These are phyloP conservation scores for Anthracocystis setariae DNA, from an alignment of 1,284 basidiomycete genomes.

Conservation along the genomic window DNA sequence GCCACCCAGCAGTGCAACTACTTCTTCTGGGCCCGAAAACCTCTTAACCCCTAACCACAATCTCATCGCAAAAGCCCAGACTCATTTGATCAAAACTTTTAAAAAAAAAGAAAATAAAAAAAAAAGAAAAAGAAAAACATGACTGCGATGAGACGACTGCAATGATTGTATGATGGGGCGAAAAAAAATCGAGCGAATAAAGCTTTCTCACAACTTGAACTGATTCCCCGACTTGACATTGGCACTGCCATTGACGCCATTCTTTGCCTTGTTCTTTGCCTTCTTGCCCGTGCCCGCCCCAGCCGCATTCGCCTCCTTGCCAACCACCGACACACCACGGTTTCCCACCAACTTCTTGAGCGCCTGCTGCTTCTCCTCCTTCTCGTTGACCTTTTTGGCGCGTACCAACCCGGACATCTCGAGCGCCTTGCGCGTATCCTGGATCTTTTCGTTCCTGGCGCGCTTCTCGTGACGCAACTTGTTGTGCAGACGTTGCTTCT, in stretches of 20 bases:
- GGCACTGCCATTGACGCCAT: constrained; percentile 5
- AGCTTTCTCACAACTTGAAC: constrained; percentile 31
- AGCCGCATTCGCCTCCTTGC: constrained; percentile 31
- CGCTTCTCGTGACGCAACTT: constrained; percentile 74
- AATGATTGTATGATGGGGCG: too few species aligned
- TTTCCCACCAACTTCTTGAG: constrained; percentile 64
- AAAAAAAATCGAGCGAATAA: too few species aligned
- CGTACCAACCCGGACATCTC: constrained; percentile 72
- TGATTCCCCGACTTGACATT: constrained; percentile 22
- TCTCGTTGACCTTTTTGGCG: constrained; percentile 39
- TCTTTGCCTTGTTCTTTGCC: constrained; percentile 23
- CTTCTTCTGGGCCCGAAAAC: constrained; percentile 65
- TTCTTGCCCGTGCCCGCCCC: constrained; percentile 35
- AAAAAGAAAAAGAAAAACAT: neutral
- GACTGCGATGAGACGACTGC: too few species aligned
- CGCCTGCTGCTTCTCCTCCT: constrained; percentile 64
- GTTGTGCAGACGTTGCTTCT: constrained; percentile 74
- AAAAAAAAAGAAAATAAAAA: neutral
- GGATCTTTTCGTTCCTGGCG: constrained; percentile 76
- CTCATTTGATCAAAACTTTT: too few species aligned
- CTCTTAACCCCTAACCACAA: constrained; percentile 22
- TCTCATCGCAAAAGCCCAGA: too few species aligned
- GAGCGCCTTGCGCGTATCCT: constrained; percentile 75
- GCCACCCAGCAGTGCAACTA: constrained; percentile 62
- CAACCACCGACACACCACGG: constrained; percentile 56